These are phyloP conservation scores for Nannizzia gypsea DNA, from an alignment of 2,329 filamentous ascomycete species.

Conservation along the genomic window DNA sequence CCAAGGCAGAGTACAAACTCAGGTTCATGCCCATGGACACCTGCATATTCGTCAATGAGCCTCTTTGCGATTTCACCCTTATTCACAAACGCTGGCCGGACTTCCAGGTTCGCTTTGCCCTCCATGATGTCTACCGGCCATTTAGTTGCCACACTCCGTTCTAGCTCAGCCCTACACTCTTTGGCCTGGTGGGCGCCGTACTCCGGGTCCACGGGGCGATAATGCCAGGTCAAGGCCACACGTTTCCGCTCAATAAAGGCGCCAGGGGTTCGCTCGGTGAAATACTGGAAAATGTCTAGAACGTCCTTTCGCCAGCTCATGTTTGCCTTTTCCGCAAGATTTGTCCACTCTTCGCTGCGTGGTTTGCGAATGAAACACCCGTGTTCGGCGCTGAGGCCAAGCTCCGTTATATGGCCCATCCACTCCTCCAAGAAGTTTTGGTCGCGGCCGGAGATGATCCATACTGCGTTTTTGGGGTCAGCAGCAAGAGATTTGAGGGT, in stretches of 20 bases:
- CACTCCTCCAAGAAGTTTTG: conserved; percentile 83
- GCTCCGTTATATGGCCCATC: conserved; percentile 75
- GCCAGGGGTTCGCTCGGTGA: conserved; percentile 74
- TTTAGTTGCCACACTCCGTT: conserved; percentile 59
- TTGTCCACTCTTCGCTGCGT: conserved; percentile 66
- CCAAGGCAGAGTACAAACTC: conserved; percentile 86
- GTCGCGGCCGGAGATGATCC: conserved; percentile 94
- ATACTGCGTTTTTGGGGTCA: conserved; percentile 77
- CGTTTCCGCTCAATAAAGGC: conserved; percentile 92
- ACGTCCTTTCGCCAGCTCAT: conserved; percentile 91
- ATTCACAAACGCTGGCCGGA: conserved; percentile 93
- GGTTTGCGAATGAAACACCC: conserved; percentile 89
- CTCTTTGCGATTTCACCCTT: conserved; percentile 91
- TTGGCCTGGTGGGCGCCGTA: conserved; percentile 67
- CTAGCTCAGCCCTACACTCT: conserved; percentile 71
- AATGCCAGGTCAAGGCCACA: conserved; percentile 94
- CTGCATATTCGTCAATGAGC: conserved; percentile 60
- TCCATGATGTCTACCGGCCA: conserved; percentile 95
- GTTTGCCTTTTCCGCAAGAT: conserved; percentile 71
- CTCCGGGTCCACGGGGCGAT: conserved; percentile 79
- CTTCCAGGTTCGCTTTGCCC: conserved; percentile 92
- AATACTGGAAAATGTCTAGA: conserved; percentile 71
- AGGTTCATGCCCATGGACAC: conserved; percentile 45
- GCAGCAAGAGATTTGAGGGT: conserved; percentile 68
- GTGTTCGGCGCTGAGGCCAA: conserved; percentile 95